Evolutionary conservation across 352 stramenopile genomes (phyloP).

Genomic region (Globisporangium canariense): DNA sequence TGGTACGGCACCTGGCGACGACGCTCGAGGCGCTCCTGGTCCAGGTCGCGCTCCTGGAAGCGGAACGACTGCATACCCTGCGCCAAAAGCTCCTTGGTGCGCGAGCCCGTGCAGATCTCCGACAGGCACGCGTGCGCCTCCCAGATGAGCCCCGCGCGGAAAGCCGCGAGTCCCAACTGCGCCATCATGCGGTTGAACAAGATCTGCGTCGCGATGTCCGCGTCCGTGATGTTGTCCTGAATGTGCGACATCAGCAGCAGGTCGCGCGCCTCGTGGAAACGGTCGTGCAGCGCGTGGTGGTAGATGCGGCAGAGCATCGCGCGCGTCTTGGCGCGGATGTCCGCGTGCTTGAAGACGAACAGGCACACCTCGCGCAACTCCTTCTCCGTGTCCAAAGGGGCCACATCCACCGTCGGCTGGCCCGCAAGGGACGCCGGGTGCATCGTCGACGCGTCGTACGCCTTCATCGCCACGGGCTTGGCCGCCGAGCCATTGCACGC

Average conservation of each 20-base stretch:
- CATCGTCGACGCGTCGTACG: slow-evolving; percentile 53
- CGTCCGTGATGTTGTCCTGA: slow-evolving; percentile 93
- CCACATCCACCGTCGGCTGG: slow-evolving; percentile 64
- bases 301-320: slow-evolving; percentile 99
- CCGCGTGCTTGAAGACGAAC: slow-evolving; percentile 93
- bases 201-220: slow-evolving; percentile 95
- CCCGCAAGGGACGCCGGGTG: slow-evolving; percentile 77
- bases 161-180: slow-evolving; percentile 94
- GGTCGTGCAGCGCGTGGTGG: slow-evolving; percentile 97
- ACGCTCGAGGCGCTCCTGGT: slow-evolving; percentile 97
- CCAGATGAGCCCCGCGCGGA: slow-evolving; percentile 94
- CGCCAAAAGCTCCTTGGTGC: slow-evolving; percentile 96
- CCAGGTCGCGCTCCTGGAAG: slow-evolving; percentile 92
- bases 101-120: slow-evolving; percentile 93
- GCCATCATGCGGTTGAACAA: slow-evolving; percentile 96
- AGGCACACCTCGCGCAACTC: slow-evolving; percentile 87
- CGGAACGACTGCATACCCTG: slow-evolving; percentile 93
- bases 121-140: slow-evolving; percentile 96
- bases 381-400: slow-evolving; percentile 70
- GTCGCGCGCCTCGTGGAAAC: slow-evolving; percentile 98
- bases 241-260: slow-evolving; percentile 98
- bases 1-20: slow-evolving; percentile 97
- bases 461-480: slow-evolving; percentile 35
- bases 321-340: slow-evolving; percentile 91
- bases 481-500: slow-evolving; percentile 65